Evolutionary conservation across 225 moss, liverwort and hornwort species (phyloP).

Genomic region (Climacium dendroides): DNA sequence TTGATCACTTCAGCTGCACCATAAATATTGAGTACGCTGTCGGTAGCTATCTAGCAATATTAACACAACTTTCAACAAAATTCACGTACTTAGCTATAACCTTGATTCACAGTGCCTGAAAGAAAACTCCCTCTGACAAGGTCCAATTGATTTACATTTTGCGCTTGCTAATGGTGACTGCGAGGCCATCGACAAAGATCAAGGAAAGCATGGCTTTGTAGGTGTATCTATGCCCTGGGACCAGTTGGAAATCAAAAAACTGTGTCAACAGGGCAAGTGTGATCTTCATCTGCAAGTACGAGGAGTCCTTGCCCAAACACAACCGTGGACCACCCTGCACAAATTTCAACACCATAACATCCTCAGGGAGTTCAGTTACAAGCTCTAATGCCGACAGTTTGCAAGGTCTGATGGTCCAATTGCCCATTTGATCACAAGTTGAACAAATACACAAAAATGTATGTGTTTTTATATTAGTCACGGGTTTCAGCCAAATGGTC

Average conservation of each 20-base stretch:
- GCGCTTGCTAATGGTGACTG: slow-evolving; percentile 1
- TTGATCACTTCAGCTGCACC: no score
- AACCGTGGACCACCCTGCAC: slow-evolving; percentile 20
- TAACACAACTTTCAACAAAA: neutral
- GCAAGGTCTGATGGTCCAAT: no score
- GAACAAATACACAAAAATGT: no score
- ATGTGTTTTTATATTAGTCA: no score
- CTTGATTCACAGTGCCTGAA: neutral
- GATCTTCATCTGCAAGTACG: slow-evolving; percentile 31
- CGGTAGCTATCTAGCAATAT: neutral
- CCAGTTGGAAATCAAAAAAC: slow-evolving; percentile 6
- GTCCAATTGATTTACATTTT: neutral
- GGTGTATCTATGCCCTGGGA: neutral
- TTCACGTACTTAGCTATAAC: neutral
- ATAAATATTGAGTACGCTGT: neutral
- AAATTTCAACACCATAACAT: neutral
- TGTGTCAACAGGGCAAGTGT: neutral
- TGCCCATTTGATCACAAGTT: no score
- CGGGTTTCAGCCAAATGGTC: neutral
- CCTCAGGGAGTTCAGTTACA: neutral
- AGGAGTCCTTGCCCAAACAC: slow-evolving; percentile 17
- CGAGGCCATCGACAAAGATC: slow-evolving; percentile 1
- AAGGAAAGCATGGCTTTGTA: slow-evolving; percentile 25
- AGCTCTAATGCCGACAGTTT: neutral
- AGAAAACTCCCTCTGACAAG: neutral